These are phyloP conservation scores for Pythium sukuiense DNA, from an alignment of 352 stramenopile genomes.

Conservation along the genomic window DNA sequence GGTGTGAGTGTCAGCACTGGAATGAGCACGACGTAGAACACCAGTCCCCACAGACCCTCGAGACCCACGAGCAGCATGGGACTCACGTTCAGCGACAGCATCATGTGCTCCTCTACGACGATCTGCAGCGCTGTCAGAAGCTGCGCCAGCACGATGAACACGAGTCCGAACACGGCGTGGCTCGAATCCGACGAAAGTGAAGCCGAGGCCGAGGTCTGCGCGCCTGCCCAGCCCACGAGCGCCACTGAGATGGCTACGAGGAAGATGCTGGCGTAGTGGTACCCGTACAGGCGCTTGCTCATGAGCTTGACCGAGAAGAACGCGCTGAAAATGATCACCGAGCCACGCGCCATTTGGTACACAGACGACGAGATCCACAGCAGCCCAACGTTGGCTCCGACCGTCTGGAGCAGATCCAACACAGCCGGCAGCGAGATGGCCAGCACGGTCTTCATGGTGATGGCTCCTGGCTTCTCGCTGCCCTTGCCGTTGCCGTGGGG, in stretches of 20 bases:
- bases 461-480: conserved; percentile 15
- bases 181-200: conserved; percentile 26
- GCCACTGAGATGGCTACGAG: conserved; percentile 70
- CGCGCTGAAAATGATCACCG: conserved; percentile 91
- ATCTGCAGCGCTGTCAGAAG: conserved; percentile 87
- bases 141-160: conserved; percentile 79
- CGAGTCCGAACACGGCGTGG: conserved; percentile 69
- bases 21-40: conserved; percentile 72
- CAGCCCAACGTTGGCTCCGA: conserved; percentile 84
- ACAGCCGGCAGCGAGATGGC: conserved; percentile 68
- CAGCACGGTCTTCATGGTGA: conserved; percentile 55
- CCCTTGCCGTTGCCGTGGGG: conserved; percentile 13
- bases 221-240: conserved; percentile 69
- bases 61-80: conserved; percentile 87
- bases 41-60: conserved; percentile 87
- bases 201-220: conserved; percentile 6
- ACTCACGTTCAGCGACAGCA: conserved; percentile 77
- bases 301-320: conserved; percentile 85
- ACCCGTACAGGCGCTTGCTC: conserved; percentile 76
- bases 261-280: conserved; percentile 86
- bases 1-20: conserved; percentile 70
- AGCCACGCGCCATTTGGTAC: conserved; percentile 90
- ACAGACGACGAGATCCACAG: conserved; percentile 88
- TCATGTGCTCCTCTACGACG: conserved; percentile 89
- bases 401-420: conserved; percentile 84